Conservation (phyloP, 2,329 filamentous ascomycete species). For the Trichophyton simii region DNA sequence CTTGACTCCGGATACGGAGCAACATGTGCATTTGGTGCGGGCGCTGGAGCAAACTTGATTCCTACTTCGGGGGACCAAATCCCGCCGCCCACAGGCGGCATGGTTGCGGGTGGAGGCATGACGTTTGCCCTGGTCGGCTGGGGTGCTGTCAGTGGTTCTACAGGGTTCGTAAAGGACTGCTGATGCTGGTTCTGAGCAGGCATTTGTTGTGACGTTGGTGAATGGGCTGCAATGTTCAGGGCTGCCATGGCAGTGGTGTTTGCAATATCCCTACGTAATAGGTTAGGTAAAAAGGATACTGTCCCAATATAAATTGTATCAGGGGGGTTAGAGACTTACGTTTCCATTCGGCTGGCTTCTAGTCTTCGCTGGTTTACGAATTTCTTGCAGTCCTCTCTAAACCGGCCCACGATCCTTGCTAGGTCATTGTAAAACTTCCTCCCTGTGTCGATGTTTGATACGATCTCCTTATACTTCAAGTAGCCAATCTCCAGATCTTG, state of each 20-base stretch:
- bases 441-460: constrained; percentile 79
- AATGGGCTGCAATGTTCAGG: constrained; percentile 38
- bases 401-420: constrained; percentile 70
- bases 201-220: constrained; percentile 34
- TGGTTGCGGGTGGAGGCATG: constrained; percentile 6
- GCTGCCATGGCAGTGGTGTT: constrained; percentile 45
- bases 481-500: constrained; percentile 86
- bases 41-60: constrained; percentile 56
- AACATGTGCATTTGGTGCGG: constrained; percentile 11
- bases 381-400: constrained; percentile 63
- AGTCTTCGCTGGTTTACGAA: constrained; percentile 72
- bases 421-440: constrained; percentile 97
- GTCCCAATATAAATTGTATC: no score
- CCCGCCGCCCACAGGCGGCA: constrained; percentile 29
- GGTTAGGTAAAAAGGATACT: no score
- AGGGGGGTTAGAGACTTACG: constrained; percentile 38
- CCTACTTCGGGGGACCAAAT: constrained; percentile 74
- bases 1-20: constrained; percentile 2
- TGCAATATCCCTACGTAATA: constrained; percentile 39
- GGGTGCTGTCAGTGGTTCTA: constrained; percentile 33
- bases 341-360: constrained; percentile 67
- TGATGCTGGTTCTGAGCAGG: constrained; percentile 25
- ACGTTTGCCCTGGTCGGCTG: constrained; percentile 19
- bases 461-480: constrained; percentile 90
- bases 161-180: constrained; percentile 32